phyloP scores from a whole-genome alignment of 2,329 filamentous ascomycete genomes.

The Arthrobotrys musiformis region DNA sequence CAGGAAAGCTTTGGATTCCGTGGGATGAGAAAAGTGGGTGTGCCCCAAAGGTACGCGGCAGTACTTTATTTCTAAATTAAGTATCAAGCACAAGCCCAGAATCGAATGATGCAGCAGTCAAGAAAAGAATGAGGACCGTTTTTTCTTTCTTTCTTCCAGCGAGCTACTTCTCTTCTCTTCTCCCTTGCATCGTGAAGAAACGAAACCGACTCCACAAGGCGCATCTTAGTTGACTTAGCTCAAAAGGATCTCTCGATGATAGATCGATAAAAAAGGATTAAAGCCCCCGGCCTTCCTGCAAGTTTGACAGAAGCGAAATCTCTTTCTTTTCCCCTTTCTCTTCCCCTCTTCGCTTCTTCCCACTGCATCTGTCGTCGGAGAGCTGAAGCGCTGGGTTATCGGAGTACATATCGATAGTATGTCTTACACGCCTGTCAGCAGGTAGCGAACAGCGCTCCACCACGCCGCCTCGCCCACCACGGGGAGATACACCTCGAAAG shows the following conservation, averaged over 20 bases:
- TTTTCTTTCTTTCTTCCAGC: constrained; percentile 3
- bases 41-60: too few relatives aligned
- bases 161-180: background rate
- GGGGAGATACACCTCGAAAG: background rate
- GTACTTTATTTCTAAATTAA: constrained; percentile 55
- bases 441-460: constrained; percentile 36
- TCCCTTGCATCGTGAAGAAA: constrained; percentile 32
- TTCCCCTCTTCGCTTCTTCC: constrained; percentile 18
- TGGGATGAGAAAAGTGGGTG: too few relatives aligned
- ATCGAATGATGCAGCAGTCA: background rate
- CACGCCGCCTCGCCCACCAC: background rate
- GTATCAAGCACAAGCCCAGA: constrained; percentile 8
- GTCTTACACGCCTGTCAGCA: constrained; percentile 23
- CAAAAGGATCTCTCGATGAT: constrained; percentile 15
- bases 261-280: constrained; percentile 41
- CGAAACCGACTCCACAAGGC: background rate
- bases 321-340: background rate
- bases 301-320: constrained; percentile 8
- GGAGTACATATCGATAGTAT: constrained; percentile 11
- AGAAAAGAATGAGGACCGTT: background rate
- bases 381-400: constrained; percentile 1
- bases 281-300: constrained; percentile 12
- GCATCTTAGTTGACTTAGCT: background rate
- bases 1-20: too few relatives aligned
- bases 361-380: constrained; percentile 22